phyloP scores from a whole-genome alignment of 768 basidiomycete genomes.

The Cantharellus cinnabarinus region DNA sequence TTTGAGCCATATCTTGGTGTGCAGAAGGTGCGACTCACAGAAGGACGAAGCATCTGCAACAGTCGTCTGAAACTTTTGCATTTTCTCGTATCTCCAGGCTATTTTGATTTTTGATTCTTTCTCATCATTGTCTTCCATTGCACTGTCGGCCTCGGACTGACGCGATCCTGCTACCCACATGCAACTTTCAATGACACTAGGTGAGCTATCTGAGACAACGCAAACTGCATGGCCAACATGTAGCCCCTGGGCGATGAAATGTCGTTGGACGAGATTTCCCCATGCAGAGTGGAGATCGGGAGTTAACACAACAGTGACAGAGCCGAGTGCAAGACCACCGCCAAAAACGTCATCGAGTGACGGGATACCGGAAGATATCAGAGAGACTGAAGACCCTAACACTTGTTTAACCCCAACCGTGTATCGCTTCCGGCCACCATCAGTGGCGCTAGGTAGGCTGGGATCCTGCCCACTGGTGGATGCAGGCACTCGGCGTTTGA shows the following conservation, averaged over 20 bases:
- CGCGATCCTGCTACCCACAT: constrained; percentile 47
- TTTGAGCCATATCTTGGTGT: background rate
- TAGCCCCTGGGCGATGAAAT: constrained; percentile 78
- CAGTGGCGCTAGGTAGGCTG: constrained; percentile 18
- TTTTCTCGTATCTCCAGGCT: constrained; percentile 90
- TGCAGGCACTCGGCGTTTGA: constrained; percentile 42
- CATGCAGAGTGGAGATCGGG: constrained; percentile 22
- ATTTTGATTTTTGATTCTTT: constrained; percentile 58
- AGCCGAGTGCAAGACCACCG: constrained; percentile 53
- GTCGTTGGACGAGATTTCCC: constrained; percentile 30
- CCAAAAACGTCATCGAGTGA: constrained; percentile 91
- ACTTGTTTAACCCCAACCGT: constrained; percentile 5
- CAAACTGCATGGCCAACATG: constrained; percentile 45
- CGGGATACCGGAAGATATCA: constrained; percentile 65
- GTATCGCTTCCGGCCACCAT: background rate
- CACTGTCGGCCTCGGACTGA: constrained; percentile 20
- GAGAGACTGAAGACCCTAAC: constrained; percentile 11
- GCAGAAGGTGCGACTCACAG: background rate
- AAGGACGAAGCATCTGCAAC: constrained; percentile 20
- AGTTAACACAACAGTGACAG: constrained; percentile 16
- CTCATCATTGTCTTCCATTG: constrained; percentile 17
- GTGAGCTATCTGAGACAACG: constrained; percentile 36
- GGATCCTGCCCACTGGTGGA: constrained; percentile 11
- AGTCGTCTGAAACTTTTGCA: constrained; percentile 84
- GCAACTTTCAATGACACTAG: constrained; percentile 41